Conservation (phyloP, 805 yeast species). For the Jamesozyma gamospora region DNA sequence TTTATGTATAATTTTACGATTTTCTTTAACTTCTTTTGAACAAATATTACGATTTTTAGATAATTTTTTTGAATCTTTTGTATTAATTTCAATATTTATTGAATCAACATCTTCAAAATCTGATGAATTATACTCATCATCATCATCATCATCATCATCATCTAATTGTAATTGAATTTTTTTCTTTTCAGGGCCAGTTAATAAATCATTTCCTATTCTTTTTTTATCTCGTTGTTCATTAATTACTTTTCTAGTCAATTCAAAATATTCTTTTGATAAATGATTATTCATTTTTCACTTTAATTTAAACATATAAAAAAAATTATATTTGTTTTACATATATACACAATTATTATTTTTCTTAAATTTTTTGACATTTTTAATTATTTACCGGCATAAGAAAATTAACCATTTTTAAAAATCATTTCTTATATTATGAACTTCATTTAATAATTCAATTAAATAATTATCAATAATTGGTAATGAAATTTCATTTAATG, state of each 20-base stretch:
- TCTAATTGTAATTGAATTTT: no score
- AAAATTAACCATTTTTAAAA: no score
- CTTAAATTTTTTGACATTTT: neutral
- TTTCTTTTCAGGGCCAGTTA: no score
- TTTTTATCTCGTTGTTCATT: constrained; percentile 13
- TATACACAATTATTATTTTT: neutral
- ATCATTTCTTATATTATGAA: constrained; percentile 4
- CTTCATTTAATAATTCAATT: constrained; percentile 27
- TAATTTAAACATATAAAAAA: no score
- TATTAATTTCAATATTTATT: constrained; percentile 14
- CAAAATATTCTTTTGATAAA: constrained; percentile 25
- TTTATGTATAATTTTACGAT: constrained; percentile 49
- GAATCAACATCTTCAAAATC: constrained; percentile 17
- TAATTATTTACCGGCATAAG: no score
- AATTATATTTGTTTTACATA: neutral
- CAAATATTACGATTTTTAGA: constrained; percentile 29
- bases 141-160: constrained; percentile 9
- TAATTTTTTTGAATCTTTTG: constrained; percentile 17
- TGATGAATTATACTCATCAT: constrained; percentile 21
- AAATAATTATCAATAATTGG: constrained; percentile 35
- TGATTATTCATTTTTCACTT: constrained; percentile 13
- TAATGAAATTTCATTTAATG: constrained; percentile 33
- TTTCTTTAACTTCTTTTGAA: constrained; percentile 44
- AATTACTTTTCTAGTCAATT: constrained; percentile 22
- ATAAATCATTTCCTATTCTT: no score